Conservation (phyloP, 768 basidiomycete genomes). For the Boletus barrowsii region DNA sequence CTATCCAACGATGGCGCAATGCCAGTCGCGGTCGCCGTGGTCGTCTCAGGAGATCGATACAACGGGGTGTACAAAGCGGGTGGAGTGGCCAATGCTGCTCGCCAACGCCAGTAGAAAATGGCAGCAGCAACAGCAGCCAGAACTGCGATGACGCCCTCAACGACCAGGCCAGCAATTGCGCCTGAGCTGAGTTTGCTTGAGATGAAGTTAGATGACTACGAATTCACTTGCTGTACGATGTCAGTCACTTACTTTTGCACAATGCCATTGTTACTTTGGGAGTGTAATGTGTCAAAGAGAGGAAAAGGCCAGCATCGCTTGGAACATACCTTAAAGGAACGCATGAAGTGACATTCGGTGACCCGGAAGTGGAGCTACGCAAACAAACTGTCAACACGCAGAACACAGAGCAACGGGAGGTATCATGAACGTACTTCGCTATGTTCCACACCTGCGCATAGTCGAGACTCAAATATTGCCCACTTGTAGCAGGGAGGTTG, state of each 20-base stretch:
- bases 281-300: neutral
- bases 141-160: conserved; percentile 12
- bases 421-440: conserved; percentile 13
- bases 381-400: neutral
- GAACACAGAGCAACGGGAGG: neutral
- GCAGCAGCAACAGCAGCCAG: conserved; percentile 12
- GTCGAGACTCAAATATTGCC: conserved; percentile 30
- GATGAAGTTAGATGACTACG: neutral
- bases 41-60: conserved; percentile 1
- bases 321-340: conserved; percentile 4
- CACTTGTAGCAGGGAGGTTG: conserved; percentile 26
- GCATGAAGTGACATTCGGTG: neutral
- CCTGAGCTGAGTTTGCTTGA: conserved; percentile 20
- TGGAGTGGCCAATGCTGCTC: conserved; percentile 1
- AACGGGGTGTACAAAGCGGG: neutral
- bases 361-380: neutral
- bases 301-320: neutral
- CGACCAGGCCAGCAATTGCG: conserved; percentile 21
- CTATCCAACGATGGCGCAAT: conserved; percentile 7
- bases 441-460: conserved; percentile 28
- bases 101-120: conserved; percentile 27
- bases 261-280: neutral
- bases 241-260: conserved; percentile 13
- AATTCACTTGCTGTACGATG: neutral
- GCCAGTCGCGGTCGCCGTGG: conserved; percentile 2